Conservation (phyloP, 495 filamentous ascomycete genomes). For the Talaromyces ruber region DNA sequence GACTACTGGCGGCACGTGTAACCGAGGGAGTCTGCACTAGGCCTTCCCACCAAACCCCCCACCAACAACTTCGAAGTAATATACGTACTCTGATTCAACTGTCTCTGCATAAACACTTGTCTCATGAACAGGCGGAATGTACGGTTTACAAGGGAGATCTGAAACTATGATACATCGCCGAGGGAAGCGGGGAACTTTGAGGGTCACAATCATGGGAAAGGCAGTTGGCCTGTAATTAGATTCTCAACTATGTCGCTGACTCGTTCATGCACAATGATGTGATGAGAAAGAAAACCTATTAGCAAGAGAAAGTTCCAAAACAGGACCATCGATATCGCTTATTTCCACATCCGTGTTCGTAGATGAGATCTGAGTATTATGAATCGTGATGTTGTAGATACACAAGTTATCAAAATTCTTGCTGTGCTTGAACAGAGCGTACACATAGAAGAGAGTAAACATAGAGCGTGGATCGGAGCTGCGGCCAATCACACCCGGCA, state of each 20-base stretch:
- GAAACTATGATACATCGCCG: background rate
- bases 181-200: background rate
- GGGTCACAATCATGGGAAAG: background rate
- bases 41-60: background rate
- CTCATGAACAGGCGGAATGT: background rate
- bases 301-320: background rate
- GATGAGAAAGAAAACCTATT: background rate
- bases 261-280: background rate
- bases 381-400: background rate
- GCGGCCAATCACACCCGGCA: background rate
- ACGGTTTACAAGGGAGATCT: background rate
- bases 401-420: too few species aligned
- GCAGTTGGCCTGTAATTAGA: background rate
- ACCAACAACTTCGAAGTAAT: background rate
- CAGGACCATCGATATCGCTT: background rate
- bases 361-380: background rate
- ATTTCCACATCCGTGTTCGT: background rate
- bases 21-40: background rate
- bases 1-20: conserved; percentile 1
- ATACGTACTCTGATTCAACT: background rate
- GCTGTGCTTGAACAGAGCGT: too few species aligned
- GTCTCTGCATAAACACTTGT: background rate
- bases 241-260: background rate
- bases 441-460: background rate
- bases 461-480: background rate